Evolutionary conservation across 2,329 filamentous ascomycete genomes (phyloP).

Genomic region (Onygenales sp.): DNA sequence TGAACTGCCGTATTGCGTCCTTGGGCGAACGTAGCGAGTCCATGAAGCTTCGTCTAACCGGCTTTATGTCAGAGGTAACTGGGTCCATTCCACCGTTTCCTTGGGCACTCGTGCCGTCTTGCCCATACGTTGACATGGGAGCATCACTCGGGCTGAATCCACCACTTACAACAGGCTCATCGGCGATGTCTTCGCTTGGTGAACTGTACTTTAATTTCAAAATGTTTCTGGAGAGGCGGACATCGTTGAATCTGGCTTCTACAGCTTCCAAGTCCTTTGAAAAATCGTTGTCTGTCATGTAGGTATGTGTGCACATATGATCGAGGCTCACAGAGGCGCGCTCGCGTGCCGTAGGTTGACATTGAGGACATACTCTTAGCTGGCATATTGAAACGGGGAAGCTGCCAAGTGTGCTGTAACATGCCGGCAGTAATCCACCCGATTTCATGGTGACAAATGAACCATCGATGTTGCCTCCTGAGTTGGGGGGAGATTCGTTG

Average conservation of each 20-base stretch:
- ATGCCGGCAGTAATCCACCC: background rate
- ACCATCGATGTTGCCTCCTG: background rate
- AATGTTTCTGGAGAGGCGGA: background rate
- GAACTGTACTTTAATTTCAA: background rate
- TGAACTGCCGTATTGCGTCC: too few species aligned
- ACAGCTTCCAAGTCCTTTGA: background rate
- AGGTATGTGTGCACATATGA: conserved; percentile 27
- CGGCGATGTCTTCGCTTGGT: background rate
- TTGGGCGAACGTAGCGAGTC: too few species aligned
- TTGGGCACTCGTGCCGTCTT: too few species aligned
- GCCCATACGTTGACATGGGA: too few species aligned
- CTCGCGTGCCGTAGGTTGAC: conserved; percentile 20
- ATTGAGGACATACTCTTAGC: conserved; percentile 9
- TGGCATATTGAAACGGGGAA: conserved; percentile 3
- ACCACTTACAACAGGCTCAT: too few species aligned
- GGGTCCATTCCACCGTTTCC: too few species aligned
- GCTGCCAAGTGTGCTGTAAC: background rate
- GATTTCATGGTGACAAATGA: background rate
- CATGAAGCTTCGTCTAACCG: too few species aligned
- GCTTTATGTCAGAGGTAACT: too few species aligned
- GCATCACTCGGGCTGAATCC: too few species aligned
- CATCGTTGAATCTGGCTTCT: background rate
- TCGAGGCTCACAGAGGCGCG: conserved; percentile 38
- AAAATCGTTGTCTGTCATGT: background rate
- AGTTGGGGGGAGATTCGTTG: background rate